A percentile compares a stretch with the other conserved stretches of the same genome.
Conservation (phyloP, 306 rosid genomes). For the Macrotyloma uniflorum region DNA sequence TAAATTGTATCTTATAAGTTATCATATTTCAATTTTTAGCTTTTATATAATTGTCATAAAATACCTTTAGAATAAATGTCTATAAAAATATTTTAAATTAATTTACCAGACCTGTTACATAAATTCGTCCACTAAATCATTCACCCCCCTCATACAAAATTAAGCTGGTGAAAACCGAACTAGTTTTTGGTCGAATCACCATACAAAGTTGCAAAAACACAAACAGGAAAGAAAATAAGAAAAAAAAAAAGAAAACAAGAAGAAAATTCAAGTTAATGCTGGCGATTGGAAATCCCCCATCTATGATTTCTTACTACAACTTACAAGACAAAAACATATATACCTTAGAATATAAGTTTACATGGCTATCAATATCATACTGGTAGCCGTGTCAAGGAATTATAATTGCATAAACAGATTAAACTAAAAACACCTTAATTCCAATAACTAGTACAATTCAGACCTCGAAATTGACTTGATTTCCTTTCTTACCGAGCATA, state of each 20-base stretch:
- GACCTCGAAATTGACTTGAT: constrained; percentile 11
- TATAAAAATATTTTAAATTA: too few species aligned
- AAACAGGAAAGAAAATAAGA: neutral
- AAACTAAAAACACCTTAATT: neutral
- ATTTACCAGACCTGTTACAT: neutral
- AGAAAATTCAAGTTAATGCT: neutral
- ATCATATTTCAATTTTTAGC: too few species aligned
- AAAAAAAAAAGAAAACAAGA: neutral
- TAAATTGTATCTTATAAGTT: too few species aligned
- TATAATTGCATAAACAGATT: neutral
- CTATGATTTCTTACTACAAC: neutral
- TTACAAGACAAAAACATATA: neutral
- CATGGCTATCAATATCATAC: neutral
- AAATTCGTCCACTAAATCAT: neutral
- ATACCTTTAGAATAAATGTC: too few species aligned
- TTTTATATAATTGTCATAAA: too few species aligned
- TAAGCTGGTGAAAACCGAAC: neutral
- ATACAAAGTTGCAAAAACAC: neutral
- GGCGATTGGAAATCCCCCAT: neutral
- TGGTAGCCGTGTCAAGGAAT: neutral
- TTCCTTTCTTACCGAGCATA: neutral
- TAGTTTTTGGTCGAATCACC: neutral
- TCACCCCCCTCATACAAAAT: neutral
- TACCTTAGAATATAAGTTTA: neutral
- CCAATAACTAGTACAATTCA: neutral